A percentile compares a stretch with the other conserved stretches of the same genome.
Evolutionary conservation across 768 basidiomycete species (phyloP).

Genomic region (Dacryopinax primogenitus): DNA sequence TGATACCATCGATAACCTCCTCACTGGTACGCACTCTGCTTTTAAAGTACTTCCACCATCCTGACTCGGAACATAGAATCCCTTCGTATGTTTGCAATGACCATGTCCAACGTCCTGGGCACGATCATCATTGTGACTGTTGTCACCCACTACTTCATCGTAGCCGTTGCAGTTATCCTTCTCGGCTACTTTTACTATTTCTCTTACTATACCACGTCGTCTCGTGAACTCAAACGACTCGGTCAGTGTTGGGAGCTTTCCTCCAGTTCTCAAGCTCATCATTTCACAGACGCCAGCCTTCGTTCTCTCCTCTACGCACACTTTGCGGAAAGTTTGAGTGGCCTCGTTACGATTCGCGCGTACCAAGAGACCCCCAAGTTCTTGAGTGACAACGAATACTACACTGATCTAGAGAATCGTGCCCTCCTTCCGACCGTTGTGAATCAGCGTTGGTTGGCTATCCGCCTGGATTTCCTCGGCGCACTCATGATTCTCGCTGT

Average conservation of each 20-base stretch:
- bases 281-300: constrained; percentile 47
- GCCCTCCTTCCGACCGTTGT: constrained; percentile 48
- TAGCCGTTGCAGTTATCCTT: constrained; percentile 40
- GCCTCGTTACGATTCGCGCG: constrained; percentile 56
- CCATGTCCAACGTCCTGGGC: constrained; percentile 39
- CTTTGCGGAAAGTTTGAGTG: constrained; percentile 64
- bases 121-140: constrained; percentile 45
- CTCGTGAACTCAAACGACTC: constrained; percentile 55
- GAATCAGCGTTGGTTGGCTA: constrained; percentile 46
- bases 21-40: constrained; percentile 33
- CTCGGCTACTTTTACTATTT: constrained; percentile 55
- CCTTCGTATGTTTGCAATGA: constrained; percentile 28
- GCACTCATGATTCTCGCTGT: constrained; percentile 49
- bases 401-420: constrained; percentile 62
- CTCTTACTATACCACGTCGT: constrained; percentile 54
- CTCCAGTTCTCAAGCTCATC: too few species aligned
- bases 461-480: constrained; percentile 60
- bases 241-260: constrained; percentile 21
- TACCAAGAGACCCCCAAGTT: constrained; percentile 56
- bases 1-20: constrained; percentile 48
- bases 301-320: constrained; percentile 65
- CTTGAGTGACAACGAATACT: constrained; percentile 47
- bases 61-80: constrained; percentile 8
- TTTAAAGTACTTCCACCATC: not conserved
- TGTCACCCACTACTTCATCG: constrained; percentile 49